A percentile compares a stretch with the other conserved stretches of the same genome.
Evolutionary conservation across 1,139 yeast genomes (phyloP).

Genomic region (Taphrina deformans): DNA sequence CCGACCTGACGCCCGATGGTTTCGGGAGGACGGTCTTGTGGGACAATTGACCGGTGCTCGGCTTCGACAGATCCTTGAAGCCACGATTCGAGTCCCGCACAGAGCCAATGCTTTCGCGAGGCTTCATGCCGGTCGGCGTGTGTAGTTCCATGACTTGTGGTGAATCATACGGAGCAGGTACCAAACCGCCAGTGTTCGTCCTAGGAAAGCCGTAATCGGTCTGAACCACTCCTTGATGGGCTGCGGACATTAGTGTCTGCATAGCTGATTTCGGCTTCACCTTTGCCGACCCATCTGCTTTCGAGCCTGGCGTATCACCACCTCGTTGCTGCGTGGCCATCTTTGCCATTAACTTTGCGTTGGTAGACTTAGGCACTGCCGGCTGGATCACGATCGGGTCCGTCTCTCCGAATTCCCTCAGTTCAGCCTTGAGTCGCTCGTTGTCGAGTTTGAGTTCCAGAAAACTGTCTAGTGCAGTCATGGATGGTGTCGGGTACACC

Average conservation of each 20-base stretch:
- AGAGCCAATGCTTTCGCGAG: not conserved
- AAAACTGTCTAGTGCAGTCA: slow-evolving; percentile 37
- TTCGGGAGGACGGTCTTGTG: not conserved
- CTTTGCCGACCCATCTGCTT: not conserved
- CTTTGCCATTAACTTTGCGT: not conserved
- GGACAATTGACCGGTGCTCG: not conserved
- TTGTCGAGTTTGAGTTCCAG: slow-evolving; percentile 39
- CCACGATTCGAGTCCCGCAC: not conserved
- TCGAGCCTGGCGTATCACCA: not conserved
- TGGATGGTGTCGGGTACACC: slow-evolving; percentile 30
- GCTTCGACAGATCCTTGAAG: not conserved
- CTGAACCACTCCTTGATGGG: not conserved
- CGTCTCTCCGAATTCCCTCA: slow-evolving; percentile 8
- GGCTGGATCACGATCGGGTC: not conserved
- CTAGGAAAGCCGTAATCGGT: not conserved
- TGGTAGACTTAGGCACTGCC: not conserved
- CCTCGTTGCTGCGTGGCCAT: not conserved
- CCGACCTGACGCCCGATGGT: not conserved
- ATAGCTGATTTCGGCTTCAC: not conserved
- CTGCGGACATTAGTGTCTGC: not conserved
- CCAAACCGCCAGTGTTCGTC: not conserved
- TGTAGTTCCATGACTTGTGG: not conserved
- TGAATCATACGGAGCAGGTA: not conserved
- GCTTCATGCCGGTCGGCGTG: not conserved
- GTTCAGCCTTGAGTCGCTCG: slow-evolving; percentile 33